Base-by-base conservation (phyloP, 768 basidiomycete species). In the Gloeostereum incarnatum region DNA sequence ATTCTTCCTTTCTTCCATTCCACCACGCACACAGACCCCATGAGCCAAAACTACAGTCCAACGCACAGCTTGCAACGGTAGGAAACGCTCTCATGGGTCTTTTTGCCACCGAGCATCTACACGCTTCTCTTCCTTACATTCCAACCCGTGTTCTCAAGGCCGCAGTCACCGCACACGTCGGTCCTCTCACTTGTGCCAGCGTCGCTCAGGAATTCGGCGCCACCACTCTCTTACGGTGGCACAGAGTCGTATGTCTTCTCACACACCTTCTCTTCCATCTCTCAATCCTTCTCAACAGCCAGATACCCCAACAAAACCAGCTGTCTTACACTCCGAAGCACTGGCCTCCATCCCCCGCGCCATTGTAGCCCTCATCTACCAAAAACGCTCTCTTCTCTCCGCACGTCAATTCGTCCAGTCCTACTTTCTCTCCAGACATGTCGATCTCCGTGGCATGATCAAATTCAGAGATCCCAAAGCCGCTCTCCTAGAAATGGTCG, bases 81-180 rank as follows among this genome's bases (percentile, higher is more conserved):
- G 93, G 92, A 27, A 96, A 96, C 64, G 70, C 86, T 1, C 70
- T 96, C 40, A 74, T 96, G 62, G 93, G 93, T 38, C 68, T 96
- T 21, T 92, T 96, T 55, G 84, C 89, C 6, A 61, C 87, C 2
- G 93, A 98, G 60, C 78, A 82, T 54, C 62, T 96, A 27, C 71
- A 84, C 39, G 67, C 79, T 9, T 68, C 76, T 31, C 97, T 84
- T 57, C 94, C 94, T 0, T 81, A 93, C 52, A 72, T 98, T 19
- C 94, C 94, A 1, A 91, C 89, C 16, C 79, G 88, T 39, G 91
- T 91, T 17, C 62, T 89, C 48, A 93, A 96, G 61, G 85, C 88
- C 5, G 91, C 88, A 10, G 77, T 94, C 41, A 91, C 87, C 29
- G 88, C 91, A 38, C 87, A 89, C 57, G 93, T 92, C 22, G 94